phyloP scores from a whole-genome alignment of 257 asterid genomes.

The Phtheirospermum japonicum region DNA sequence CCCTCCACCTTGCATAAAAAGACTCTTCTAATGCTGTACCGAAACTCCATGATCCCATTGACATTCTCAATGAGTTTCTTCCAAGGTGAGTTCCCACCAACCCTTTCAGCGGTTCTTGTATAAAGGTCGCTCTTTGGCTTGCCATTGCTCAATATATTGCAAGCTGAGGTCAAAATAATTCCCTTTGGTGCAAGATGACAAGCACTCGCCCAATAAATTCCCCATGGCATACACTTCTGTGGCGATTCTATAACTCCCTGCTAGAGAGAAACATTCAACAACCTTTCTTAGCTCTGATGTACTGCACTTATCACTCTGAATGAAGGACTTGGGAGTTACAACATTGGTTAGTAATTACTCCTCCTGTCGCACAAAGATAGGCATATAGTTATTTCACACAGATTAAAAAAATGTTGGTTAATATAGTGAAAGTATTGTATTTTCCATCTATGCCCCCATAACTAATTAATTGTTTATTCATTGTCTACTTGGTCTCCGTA shows the following conservation, averaged over 20 bases:
- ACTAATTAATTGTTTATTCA: too few relatives aligned
- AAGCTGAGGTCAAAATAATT: constrained; percentile 42
- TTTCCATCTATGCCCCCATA: too few relatives aligned
- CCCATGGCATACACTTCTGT: constrained; percentile 49
- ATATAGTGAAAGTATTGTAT: too few relatives aligned
- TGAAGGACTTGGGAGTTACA: too few relatives aligned
- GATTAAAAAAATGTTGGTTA: too few relatives aligned
- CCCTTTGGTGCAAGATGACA: constrained; percentile 47
- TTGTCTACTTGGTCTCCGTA: too few relatives aligned
- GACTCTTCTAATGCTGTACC: constrained; percentile 40
- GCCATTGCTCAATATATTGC: constrained; percentile 52
- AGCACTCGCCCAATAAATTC: constrained; percentile 42
- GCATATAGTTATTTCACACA: too few relatives aligned
- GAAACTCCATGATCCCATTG: too few relatives aligned
- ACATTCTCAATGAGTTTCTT: constrained; percentile 37
- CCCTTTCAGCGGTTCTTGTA: constrained; percentile 24
- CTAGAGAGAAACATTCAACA: constrained; percentile 59
- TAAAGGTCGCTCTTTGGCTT: constrained; percentile 26
- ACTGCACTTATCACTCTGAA: constrained; percentile 34
- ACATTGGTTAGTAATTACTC: not conserved
- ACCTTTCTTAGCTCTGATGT: constrained; percentile 40
- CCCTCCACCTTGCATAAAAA: constrained; percentile 32
- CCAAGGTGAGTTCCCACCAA: constrained; percentile 32
- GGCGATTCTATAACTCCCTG: too few relatives aligned
- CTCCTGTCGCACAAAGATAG: too few relatives aligned